Percentiles rank a stretch among this genome's conserved stretches.
Conservation (phyloP, 768 basidiomycete species). For the Termitomyces titanicus region DNA sequence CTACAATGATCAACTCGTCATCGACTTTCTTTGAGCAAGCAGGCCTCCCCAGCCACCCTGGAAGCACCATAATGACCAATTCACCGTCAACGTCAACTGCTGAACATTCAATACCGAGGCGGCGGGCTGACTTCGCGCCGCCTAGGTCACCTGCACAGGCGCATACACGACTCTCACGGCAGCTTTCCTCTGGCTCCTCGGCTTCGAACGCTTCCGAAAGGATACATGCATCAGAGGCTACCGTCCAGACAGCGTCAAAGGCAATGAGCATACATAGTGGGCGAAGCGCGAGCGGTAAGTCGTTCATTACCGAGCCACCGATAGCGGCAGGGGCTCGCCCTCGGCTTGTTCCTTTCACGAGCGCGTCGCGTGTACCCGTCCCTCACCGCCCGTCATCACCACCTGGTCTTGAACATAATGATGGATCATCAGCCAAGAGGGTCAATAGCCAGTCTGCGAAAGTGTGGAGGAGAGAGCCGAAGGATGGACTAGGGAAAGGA, state of each 20-base stretch:
- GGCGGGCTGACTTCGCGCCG: slow-evolving; percentile 68
- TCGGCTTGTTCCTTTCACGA: slow-evolving; percentile 69
- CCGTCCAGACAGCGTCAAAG: slow-evolving; percentile 45
- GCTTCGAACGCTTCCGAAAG: slow-evolving; percentile 30
- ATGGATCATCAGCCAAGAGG: slow-evolving; percentile 32
- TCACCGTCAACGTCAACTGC: slow-evolving; percentile 68
- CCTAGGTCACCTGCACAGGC: slow-evolving; percentile 45
- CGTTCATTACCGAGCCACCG: slow-evolving; percentile 24
- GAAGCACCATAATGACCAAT: slow-evolving; percentile 46
- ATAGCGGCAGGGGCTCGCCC: slow-evolving; percentile 39
- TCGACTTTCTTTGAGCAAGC: slow-evolving; percentile 40
- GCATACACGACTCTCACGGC: slow-evolving; percentile 31
- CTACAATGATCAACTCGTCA: slow-evolving; percentile 26
- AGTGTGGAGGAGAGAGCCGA: slow-evolving; percentile 33
- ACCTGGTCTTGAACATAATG: slow-evolving; percentile 20
- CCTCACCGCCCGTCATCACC: slow-evolving; percentile 42
- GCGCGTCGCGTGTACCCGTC: slow-evolving; percentile 61
- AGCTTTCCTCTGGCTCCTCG: slow-evolving; percentile 31
- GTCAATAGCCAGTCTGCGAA: slow-evolving; percentile 66
- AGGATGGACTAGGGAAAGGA: slow-evolving; percentile 25
- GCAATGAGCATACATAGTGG: slow-evolving; percentile 51
- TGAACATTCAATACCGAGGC: slow-evolving; percentile 60
- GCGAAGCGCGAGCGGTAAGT: slow-evolving; percentile 14
- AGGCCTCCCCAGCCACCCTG: slow-evolving; percentile 35
- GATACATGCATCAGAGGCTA: slow-evolving; percentile 40